phyloP scores from a whole-genome alignment of 306 rosid species.

The Trifolium pratense region DNA sequence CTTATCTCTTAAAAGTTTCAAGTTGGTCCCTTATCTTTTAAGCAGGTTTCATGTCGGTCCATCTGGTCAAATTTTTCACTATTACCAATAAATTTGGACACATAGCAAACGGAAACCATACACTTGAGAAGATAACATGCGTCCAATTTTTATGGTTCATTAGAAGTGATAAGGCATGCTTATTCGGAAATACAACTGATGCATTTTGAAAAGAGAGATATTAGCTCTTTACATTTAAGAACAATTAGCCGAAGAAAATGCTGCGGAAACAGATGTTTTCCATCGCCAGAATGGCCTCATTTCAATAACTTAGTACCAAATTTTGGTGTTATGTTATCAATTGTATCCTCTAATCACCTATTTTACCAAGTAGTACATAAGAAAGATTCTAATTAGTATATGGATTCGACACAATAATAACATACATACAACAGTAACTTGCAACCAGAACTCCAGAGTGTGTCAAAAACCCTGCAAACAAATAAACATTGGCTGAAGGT shows the following conservation, averaged over 20 bases:
- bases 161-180: too few species aligned
- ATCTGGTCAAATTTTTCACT: too few species aligned
- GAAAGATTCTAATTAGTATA: conserved; percentile 1
- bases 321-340: conserved; percentile 3
- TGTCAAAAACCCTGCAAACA: neutral
- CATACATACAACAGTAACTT: conserved; percentile 17
- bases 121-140: too few species aligned
- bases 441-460: neutral
- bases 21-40: too few species aligned
- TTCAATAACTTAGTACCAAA: conserved; percentile 5
- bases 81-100: too few species aligned
- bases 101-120: too few species aligned
- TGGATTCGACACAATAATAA: neutral
- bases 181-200: neutral
- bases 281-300: neutral
- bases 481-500: conserved; percentile 3
- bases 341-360: conserved; percentile 5
- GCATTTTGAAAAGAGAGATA: neutral
- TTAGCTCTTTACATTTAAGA: neutral
- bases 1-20: too few species aligned
- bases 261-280: neutral
- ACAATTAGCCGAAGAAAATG: neutral
- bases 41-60: too few species aligned
- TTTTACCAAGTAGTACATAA: conserved; percentile 5
- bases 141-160: too few species aligned